phyloP scores from a whole-genome alignment of 345 rosid species.

The Euclidium syriacum region DNA sequence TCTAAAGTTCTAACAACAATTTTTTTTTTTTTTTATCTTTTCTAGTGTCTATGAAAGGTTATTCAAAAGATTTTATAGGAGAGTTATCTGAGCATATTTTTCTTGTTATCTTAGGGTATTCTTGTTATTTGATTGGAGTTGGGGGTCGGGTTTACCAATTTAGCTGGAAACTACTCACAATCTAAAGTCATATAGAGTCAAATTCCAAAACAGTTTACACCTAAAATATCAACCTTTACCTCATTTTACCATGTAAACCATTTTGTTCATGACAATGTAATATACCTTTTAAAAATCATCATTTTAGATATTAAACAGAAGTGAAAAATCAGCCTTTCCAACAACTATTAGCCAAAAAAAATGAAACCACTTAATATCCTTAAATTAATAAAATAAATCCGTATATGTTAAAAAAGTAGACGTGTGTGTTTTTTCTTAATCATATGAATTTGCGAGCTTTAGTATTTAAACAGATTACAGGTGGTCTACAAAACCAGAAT shows the following conservation, averaged over 20 bases:
- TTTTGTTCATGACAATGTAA: background rate
- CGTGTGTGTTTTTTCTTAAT: background rate
- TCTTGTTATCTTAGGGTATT: too few relatives aligned
- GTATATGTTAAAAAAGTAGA: background rate
- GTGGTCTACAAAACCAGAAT: slow-evolving; percentile 5
- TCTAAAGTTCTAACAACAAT: background rate
- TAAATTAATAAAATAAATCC: background rate
- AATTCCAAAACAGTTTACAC: background rate
- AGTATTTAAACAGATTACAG: slow-evolving; percentile 23
- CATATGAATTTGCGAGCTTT: background rate
- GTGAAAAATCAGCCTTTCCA: background rate
- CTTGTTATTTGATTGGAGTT: too few relatives aligned
- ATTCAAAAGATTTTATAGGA: too few relatives aligned
- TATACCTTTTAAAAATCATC: background rate
- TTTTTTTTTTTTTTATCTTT: too few relatives aligned
- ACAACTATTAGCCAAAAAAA: background rate
- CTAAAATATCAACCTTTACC: background rate
- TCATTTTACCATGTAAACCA: background rate
- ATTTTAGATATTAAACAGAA: background rate
- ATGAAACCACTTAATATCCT: slow-evolving; percentile 18
- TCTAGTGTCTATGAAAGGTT: too few relatives aligned
- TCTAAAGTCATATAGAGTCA: background rate
- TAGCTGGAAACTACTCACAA: background rate
- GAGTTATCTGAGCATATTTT: too few relatives aligned
- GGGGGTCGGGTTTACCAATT: too few relatives aligned